A percentile compares a stretch with the other conserved stretches of the same genome.
Evolutionary conservation across 176 grass and related monocot genomes (phyloP).

Genomic region (sorghum (Sorghum bicolor)): DNA sequence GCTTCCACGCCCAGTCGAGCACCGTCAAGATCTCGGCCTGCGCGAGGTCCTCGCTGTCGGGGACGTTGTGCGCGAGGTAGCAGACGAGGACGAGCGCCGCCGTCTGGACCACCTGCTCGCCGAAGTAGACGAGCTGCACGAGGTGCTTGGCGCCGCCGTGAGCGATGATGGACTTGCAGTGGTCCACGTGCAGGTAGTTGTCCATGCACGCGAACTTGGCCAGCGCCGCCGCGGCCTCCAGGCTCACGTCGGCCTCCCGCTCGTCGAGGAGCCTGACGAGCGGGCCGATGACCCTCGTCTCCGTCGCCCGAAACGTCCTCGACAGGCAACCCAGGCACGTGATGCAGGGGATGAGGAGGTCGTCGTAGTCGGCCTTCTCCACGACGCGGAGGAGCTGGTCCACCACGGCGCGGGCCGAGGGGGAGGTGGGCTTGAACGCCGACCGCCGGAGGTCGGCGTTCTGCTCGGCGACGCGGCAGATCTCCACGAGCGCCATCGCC

Average conservation of each 20-base stretch:
- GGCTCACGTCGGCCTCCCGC: constrained; percentile 45
- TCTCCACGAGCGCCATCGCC: constrained; percentile 81
- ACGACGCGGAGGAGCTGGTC: constrained; percentile 81
- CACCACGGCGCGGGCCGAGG: constrained; percentile 68
- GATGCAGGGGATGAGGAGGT: constrained; percentile 78
- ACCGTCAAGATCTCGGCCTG: constrained; percentile 72
- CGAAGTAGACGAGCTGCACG: constrained; percentile 87
- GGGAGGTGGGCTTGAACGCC: constrained; percentile 85
- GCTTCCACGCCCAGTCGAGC: constrained; percentile 88
- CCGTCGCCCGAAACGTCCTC: constrained; percentile 80
- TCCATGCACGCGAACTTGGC: constrained; percentile 77
- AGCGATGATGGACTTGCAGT: constrained; percentile 72
- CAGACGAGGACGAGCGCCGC: constrained; percentile 60
- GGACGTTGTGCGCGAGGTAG: constrained; percentile 77
- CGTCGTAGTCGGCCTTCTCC: constrained; percentile 72
- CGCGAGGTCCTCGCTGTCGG: constrained; percentile 76
- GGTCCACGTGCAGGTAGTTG: constrained; percentile 85
- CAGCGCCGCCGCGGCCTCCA: constrained; percentile 53
- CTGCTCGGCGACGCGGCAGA: constrained; percentile 69
- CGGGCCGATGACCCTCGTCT: constrained; percentile 74
- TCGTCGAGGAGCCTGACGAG: constrained; percentile 81
- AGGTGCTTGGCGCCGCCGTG: constrained; percentile 79
- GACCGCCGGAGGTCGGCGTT: constrained; percentile 68
- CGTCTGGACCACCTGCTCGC: constrained; percentile 63
- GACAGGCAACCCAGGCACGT: constrained; percentile 75